These are phyloP conservation scores for Macroventuria anomochaeta DNA, from an alignment of 2,329 filamentous ascomycete species.

Conservation along the genomic window DNA sequence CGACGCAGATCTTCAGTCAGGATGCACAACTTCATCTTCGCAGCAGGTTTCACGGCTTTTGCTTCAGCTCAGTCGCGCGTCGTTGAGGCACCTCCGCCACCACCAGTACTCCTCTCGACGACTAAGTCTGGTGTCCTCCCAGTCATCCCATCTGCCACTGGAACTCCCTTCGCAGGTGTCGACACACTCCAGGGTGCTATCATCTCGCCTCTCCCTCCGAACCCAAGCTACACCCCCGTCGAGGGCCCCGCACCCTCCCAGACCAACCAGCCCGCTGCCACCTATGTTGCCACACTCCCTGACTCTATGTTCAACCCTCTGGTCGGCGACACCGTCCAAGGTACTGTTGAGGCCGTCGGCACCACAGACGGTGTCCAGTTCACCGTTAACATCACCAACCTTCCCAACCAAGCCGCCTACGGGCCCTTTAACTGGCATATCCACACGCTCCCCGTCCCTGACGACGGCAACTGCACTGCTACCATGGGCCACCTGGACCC, in stretches of 20 bases:
- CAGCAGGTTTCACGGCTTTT: slow-evolving; percentile 19
- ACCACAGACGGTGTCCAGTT: slow-evolving; percentile 45
- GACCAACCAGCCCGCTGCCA: slow-evolving; percentile 26
- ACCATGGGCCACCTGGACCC: slow-evolving; percentile 50
- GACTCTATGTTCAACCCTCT: slow-evolving; percentile 31
- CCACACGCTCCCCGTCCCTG: slow-evolving; percentile 46
- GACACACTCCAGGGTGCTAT: slow-evolving; percentile 38
- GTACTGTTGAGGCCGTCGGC: slow-evolving; percentile 41
- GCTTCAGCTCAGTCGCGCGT: slow-evolving; percentile 24
- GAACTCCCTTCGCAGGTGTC: slow-evolving; percentile 28
- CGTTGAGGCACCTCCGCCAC: slow-evolving; percentile 25
- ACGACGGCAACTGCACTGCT: slow-evolving; percentile 48
- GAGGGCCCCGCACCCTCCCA: slow-evolving; percentile 30
- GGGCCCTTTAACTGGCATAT: slow-evolving; percentile 48
- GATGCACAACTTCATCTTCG: slow-evolving; percentile 11
- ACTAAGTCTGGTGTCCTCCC: slow-evolving; percentile 35
- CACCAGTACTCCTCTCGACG: slow-evolving; percentile 22
- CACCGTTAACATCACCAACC: slow-evolving; percentile 46
- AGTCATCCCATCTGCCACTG: slow-evolving; percentile 18
- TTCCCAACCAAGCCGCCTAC: slow-evolving; percentile 39
- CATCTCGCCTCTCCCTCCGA: slow-evolving; percentile 27
- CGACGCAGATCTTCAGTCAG: background rate
- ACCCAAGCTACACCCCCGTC: slow-evolving; percentile 32
- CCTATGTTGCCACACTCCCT: slow-evolving; percentile 34
- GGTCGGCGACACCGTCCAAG: slow-evolving; percentile 32